These are phyloP conservation scores for Hansfordia pulvinata DNA, from an alignment of 2,329 filamentous ascomycete genomes.

Conservation along the genomic window DNA sequence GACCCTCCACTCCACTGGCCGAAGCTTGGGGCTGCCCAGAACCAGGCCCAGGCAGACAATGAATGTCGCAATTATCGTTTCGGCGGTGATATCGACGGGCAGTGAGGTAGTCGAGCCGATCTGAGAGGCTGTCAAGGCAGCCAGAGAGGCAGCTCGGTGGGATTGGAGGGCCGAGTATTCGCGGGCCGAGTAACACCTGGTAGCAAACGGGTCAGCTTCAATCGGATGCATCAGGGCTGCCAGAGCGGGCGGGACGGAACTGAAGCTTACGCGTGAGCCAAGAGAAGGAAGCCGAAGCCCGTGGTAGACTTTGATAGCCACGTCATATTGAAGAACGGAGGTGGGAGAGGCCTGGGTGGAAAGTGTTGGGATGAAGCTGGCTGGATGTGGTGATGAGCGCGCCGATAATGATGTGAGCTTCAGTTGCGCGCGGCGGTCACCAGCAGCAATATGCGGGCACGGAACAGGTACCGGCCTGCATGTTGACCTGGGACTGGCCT, in stretches of 20 bases:
- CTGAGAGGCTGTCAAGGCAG: constrained; percentile 27
- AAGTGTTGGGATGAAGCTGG: constrained; percentile 3
- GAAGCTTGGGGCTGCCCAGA: constrained; percentile 59
- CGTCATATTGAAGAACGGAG: constrained; percentile 58
- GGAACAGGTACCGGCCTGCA: too few relatives aligned
- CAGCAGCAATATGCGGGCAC: too few relatives aligned
- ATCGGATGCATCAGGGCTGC: constrained; percentile 7
- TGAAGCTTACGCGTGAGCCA: constrained; percentile 69
- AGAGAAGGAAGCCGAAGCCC: constrained; percentile 59
- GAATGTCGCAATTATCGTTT: constrained; percentile 69
- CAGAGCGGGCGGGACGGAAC: background rate
- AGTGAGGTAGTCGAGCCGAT: constrained; percentile 34
- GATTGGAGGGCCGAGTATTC: constrained; percentile 72
- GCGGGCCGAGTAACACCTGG: constrained; percentile 89
- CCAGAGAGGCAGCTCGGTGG: constrained; percentile 31
- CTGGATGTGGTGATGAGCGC: too few relatives aligned
- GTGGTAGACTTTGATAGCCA: constrained; percentile 60
- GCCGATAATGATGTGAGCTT: too few relatives aligned
- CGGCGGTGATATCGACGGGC: constrained; percentile 76
- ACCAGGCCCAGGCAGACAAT: constrained; percentile 78
- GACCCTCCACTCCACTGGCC: constrained; percentile 71
- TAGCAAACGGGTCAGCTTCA: constrained; percentile 8
- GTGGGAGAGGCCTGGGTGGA: constrained; percentile 2
- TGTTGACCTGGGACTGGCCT: too few relatives aligned
- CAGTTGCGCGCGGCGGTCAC: too few relatives aligned